A percentile compares a stretch with the other conserved stretches of the same genome.
Conservation (phyloP, 331 rosid species). For the Phaseolus coccineus region DNA sequence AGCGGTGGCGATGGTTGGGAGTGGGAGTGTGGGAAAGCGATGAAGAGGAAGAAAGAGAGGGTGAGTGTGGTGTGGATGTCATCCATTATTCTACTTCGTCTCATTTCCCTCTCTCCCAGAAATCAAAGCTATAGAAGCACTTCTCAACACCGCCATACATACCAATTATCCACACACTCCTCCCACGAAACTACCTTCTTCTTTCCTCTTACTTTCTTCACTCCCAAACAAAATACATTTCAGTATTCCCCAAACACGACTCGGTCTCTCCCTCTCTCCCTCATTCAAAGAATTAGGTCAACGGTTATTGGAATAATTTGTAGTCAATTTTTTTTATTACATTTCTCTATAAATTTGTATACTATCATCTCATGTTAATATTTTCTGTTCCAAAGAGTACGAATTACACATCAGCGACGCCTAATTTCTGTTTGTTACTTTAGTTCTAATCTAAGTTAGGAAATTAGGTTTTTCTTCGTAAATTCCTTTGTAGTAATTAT, state of each 20-base stretch:
- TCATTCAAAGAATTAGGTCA: neutral
- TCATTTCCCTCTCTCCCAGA: too few species aligned
- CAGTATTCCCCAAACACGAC: neutral
- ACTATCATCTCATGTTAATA: neutral
- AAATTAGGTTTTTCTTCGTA: neutral
- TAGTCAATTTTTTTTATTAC: neutral
- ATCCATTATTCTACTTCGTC: neutral
- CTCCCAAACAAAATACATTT: neutral
- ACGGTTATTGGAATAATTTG: neutral
- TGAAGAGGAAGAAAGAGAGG: too few species aligned
- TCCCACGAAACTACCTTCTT: constrained; percentile 4
- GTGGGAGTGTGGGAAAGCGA: neutral
- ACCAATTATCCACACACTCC: neutral
- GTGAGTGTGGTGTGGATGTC: neutral
- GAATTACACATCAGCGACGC: neutral
- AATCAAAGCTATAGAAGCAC: too few species aligned
- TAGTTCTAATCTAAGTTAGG: neutral
- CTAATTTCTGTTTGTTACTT: neutral
- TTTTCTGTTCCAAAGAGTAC: neutral
- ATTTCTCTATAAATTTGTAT: neutral
- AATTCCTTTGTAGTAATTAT: neutral
- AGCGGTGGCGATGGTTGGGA: neutral
- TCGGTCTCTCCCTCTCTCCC: too few species aligned
- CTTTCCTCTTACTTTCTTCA: neutral
- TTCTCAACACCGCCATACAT: neutral